A percentile compares a stretch with the other conserved stretches of the same genome.
phyloP scores from a whole-genome alignment of 2,329 filamentous ascomycete genomes.

The Cercospora berteroae region DNA sequence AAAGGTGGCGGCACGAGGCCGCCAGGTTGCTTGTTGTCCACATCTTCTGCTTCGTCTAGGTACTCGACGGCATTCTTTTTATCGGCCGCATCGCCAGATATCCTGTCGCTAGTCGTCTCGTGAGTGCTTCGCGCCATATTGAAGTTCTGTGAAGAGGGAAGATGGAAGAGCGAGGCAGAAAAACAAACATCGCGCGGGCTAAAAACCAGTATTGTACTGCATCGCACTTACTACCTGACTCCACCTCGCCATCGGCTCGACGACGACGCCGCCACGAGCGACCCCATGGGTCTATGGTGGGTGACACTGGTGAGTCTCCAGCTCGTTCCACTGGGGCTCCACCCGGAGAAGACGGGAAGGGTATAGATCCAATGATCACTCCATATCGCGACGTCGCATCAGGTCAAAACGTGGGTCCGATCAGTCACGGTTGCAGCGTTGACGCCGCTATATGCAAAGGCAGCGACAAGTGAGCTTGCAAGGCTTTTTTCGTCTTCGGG shows the following conservation, averaged over 20 bases:
- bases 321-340: slow-evolving; percentile 2
- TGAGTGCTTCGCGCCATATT: slow-evolving; percentile 21
- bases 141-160: neutral
- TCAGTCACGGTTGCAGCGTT: neutral
- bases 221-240: slow-evolving; percentile 22
- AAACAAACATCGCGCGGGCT: neutral
- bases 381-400: neutral
- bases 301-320: slow-evolving; percentile 1
- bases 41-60: slow-evolving; percentile 24
- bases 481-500: neutral
- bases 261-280: slow-evolving; percentile 9
- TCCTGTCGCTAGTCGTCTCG: slow-evolving; percentile 20
- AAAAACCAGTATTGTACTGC: neutral
- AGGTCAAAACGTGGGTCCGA: neutral
- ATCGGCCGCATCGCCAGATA: slow-evolving; percentile 19
- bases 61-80: slow-evolving; percentile 21
- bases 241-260: slow-evolving; percentile 21
- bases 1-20: slow-evolving; percentile 21
- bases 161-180: neutral
- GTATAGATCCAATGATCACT: neutral
- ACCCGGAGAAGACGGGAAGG: neutral
- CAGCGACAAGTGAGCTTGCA: neutral
- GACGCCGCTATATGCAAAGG: neutral
- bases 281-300: slow-evolving; percentile 15
- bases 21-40: slow-evolving; percentile 16